A percentile compares a stretch with the other conserved stretches of the same genome.
These are phyloP conservation scores for Boletus huronensis DNA, from an alignment of 768 basidiomycete genomes.

Conservation along the genomic window DNA sequence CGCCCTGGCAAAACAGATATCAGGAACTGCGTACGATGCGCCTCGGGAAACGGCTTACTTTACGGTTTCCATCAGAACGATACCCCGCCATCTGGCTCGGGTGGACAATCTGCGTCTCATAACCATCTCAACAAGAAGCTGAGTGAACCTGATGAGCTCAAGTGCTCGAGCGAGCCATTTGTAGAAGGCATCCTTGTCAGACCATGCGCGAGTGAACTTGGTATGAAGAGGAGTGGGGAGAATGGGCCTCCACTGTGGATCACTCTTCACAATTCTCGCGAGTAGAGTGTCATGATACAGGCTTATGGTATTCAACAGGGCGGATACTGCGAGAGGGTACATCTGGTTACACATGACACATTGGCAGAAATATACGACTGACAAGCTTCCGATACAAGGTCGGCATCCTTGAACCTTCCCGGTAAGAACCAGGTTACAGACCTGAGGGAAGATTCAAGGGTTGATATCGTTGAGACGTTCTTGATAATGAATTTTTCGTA, in stretches of 20 bases:
- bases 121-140: slow-evolving; percentile 89
- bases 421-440: slow-evolving; percentile 95
- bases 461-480: slow-evolving; percentile 81
- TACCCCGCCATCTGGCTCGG: slow-evolving; percentile 67
- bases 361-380: slow-evolving; percentile 38
- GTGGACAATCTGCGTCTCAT: slow-evolving; percentile 66
- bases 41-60: slow-evolving; percentile 55
- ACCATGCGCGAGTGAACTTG: slow-evolving; percentile 89
- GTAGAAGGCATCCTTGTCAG: slow-evolving; percentile 64
- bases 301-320: slow-evolving; percentile 82
- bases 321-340: slow-evolving; percentile 58
- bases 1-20: slow-evolving; percentile 47
- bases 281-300: slow-evolving; percentile 96
- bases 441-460: slow-evolving; percentile 84
- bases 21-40: not conserved
- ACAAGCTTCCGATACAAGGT: slow-evolving; percentile 93
- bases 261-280: slow-evolving; percentile 54
- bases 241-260: slow-evolving; percentile 70
- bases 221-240: slow-evolving; percentile 76
- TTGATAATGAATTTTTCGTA: slow-evolving; percentile 83
- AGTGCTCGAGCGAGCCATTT: slow-evolving; percentile 75
- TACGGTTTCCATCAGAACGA: slow-evolving; percentile 73
- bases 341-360: slow-evolving; percentile 15
- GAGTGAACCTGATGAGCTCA: slow-evolving; percentile 73
- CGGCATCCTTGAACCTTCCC: slow-evolving; percentile 95